Evolutionary conservation across 768 basidiomycete species (phyloP).

Genomic region (Lactifluus volemus): DNA sequence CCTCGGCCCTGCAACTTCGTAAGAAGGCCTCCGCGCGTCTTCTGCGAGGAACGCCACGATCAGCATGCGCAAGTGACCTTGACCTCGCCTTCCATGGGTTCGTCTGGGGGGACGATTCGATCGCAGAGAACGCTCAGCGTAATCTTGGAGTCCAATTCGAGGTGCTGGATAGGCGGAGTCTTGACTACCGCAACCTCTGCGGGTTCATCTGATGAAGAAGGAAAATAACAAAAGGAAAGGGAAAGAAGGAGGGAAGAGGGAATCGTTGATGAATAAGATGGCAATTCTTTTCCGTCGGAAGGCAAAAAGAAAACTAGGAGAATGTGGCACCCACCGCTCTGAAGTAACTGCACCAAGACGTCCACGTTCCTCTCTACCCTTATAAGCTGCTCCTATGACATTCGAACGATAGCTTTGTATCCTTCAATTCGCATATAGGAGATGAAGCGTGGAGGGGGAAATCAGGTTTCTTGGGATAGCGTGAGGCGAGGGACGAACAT

Average conservation of each 20-base stretch:
- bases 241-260: too few species aligned
- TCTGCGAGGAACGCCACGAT: slow-evolving; percentile 38
- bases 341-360: too few species aligned
- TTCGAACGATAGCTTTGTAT: too few species aligned
- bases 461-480: not conserved
- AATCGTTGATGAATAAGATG: too few species aligned
- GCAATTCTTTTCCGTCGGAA: too few species aligned
- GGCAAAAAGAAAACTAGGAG: too few species aligned
- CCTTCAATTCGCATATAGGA: too few species aligned
- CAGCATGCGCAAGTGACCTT: slow-evolving; percentile 20
- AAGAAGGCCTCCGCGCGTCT: slow-evolving; percentile 42
- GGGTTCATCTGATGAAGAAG: slow-evolving; percentile 42
- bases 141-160: slow-evolving; percentile 46
- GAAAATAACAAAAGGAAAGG: not conserved
- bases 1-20: slow-evolving; percentile 35
- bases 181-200: slow-evolving; percentile 57
- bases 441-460: too few species aligned
- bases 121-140: slow-evolving; percentile 51
- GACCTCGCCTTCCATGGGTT: slow-evolving; percentile 49
- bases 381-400: too few species aligned
- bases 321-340: too few species aligned
- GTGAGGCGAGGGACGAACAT: slow-evolving; percentile 29
- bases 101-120: slow-evolving; percentile 47
- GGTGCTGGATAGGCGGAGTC: slow-evolving; percentile 50
- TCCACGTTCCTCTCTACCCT: too few species aligned